Conservation (phyloP, 176 grass and related monocot genomes). For the Paspalum notatum region DNA sequence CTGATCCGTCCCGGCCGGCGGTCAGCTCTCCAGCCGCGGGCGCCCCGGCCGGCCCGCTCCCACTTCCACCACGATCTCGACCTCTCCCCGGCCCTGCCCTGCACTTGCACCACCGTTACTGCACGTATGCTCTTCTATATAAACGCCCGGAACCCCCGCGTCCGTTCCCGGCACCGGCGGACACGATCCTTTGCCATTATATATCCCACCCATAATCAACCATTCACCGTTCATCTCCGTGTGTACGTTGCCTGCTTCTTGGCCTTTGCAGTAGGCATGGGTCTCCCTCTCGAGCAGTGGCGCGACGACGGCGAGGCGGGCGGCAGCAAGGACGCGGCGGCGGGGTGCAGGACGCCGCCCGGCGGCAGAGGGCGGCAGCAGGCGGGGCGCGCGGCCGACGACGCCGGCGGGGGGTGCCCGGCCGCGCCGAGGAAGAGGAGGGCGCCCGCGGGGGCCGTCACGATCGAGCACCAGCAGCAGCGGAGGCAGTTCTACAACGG, state of each 20-base stretch:
- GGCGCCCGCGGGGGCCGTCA: background rate
- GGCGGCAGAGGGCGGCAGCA: background rate
- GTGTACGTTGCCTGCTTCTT: too few relatives aligned
- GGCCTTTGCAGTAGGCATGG: background rate
- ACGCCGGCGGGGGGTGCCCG: conserved; percentile 22
- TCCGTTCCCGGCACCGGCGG: too few relatives aligned
- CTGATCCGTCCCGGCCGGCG: background rate
- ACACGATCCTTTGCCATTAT: too few relatives aligned
- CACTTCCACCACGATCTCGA: background rate
- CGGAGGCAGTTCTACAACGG: conserved; percentile 53
- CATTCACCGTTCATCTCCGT: too few relatives aligned
- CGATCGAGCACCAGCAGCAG: conserved; percentile 22
- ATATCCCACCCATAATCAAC: too few relatives aligned
- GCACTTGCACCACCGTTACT: too few relatives aligned
- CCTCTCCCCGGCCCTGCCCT: too few relatives aligned
- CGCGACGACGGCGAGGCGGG: background rate
- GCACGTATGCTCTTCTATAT: background rate
- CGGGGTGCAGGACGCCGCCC: conserved; percentile 52
- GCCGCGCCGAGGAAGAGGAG: conserved; percentile 44
- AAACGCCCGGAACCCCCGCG: background rate
- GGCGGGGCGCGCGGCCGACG: background rate
- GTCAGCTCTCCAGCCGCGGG: background rate
- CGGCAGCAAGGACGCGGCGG: conserved; percentile 3
- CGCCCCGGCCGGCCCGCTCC: background rate
- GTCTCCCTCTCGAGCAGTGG: conserved; percentile 43